These are phyloP conservation scores for Simmondsia chinensis DNA, from an alignment of 148 eudicot species.

Conservation along the genomic window DNA sequence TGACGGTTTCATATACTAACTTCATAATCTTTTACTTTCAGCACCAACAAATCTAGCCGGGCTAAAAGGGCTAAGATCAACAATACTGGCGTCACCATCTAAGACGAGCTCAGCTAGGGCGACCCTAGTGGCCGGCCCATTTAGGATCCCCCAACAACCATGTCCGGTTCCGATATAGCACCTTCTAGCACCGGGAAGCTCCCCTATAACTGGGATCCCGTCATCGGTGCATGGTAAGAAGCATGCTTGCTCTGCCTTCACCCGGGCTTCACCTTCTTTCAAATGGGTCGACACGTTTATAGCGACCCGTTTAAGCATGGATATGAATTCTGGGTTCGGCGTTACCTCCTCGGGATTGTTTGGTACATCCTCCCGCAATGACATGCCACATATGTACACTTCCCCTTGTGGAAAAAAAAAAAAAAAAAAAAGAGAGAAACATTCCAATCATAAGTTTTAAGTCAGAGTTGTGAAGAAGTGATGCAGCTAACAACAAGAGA, in stretches of 20 bases:
- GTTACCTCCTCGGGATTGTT: conserved; percentile 51
- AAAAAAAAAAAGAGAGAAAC: neutral
- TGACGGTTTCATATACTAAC: too few species aligned
- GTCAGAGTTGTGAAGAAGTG: too few species aligned
- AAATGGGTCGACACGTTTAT: conserved; percentile 58
- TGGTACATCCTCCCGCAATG: conserved; percentile 62
- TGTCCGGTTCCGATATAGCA: conserved; percentile 88
- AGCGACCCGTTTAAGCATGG: conserved; percentile 63
- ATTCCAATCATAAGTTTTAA: too few species aligned
- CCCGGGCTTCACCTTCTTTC: conserved; percentile 46
- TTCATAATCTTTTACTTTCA: conserved; percentile 13
- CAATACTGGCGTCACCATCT: conserved; percentile 48
- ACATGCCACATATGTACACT: conserved; percentile 85
- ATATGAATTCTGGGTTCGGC: conserved; percentile 58
- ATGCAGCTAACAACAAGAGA: too few species aligned
- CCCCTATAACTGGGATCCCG: conserved; percentile 62
- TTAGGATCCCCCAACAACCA: conserved; percentile 85
- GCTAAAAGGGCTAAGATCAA: conserved; percentile 55
- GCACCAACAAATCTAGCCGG: conserved; percentile 38
- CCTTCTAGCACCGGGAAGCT: conserved; percentile 55
- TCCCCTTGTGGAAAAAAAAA: conserved; percentile 39
- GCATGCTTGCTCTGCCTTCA: conserved; percentile 89
- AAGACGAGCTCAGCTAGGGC: conserved; percentile 84
- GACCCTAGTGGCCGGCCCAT: conserved; percentile 87
- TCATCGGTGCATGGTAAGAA: conserved; percentile 79